Percentiles rank a stretch among this genome's conserved stretches.
These are phyloP conservation scores for Monilinia laxa DNA, from an alignment of 2,329 filamentous ascomycete genomes.

Conservation along the genomic window DNA sequence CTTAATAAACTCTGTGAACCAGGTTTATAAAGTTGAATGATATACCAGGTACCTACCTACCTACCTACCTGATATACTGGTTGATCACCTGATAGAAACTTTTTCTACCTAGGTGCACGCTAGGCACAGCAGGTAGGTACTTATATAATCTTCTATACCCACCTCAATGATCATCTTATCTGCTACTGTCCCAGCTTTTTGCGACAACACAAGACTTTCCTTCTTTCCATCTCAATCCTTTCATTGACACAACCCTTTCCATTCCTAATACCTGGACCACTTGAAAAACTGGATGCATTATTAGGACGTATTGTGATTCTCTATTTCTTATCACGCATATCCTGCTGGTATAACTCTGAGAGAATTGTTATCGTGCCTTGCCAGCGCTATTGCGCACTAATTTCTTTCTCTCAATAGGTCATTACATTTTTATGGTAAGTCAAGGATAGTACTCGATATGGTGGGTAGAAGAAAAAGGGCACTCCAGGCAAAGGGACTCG, in stretches of 20 bases:
- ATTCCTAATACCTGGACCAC: slow-evolving; percentile 1
- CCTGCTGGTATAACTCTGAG: slow-evolving; percentile 18
- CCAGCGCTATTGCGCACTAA: slow-evolving; percentile 29
- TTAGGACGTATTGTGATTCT: slow-evolving; percentile 18
- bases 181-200: neutral
- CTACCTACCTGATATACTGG: too few relatives aligned
- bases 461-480: slow-evolving; percentile 19
- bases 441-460: slow-evolving; percentile 18
- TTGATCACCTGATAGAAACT: too few relatives aligned
- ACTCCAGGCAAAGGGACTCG: slow-evolving; percentile 7
- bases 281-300: slow-evolving; percentile 1
- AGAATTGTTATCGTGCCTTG: slow-evolving; percentile 17
- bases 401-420: slow-evolving; percentile 16
- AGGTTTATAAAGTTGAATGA: too few relatives aligned
- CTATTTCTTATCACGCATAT: slow-evolving; percentile 15
- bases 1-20: too few relatives aligned
- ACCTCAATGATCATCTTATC: neutral
- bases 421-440: slow-evolving; percentile 12
- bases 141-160: neutral
- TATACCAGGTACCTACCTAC: too few relatives aligned
- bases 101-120: too few relatives aligned
- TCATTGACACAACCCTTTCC: slow-evolving; percentile 8
- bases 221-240: slow-evolving; percentile 8
- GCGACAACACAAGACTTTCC: slow-evolving; percentile 4
- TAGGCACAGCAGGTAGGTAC: too few relatives aligned